Conservation (phyloP, 108 stramenopile species). For the Fragilaria crotonensis region DNA sequence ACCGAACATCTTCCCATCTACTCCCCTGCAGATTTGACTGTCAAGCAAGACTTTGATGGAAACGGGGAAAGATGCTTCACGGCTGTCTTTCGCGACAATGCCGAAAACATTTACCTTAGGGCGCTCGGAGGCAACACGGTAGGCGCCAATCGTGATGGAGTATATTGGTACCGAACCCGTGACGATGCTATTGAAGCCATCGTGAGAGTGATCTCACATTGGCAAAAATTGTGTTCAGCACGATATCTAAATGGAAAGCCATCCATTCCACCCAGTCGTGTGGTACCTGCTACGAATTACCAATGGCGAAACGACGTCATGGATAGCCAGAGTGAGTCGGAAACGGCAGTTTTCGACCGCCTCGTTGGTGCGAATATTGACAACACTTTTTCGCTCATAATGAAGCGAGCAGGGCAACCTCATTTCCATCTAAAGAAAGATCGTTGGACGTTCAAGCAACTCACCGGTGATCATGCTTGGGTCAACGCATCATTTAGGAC, state of each 20-base stretch:
- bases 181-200: neutral
- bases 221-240: neutral
- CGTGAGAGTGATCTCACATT: neutral
- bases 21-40: neutral
- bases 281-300: neutral
- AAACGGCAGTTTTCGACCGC: neutral
- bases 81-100: neutral
- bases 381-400: neutral
- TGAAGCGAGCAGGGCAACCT: neutral
- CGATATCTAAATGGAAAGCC: too few relatives aligned
- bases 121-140: neutral
- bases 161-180: neutral
- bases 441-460: neutral
- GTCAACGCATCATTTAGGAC: neutral
- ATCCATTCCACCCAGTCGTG: neutral
- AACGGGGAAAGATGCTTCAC: neutral
- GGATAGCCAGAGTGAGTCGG: neutral
- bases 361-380: neutral
- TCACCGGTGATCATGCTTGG: neutral
- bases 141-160: neutral
- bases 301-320: neutral
- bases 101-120: neutral
- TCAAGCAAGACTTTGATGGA: neutral
- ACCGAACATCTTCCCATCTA: neutral
- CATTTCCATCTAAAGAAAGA: neutral